Evolutionary conservation across 345 rosid genomes (phyloP), one percentile per base, ranked within the genome.

Genomic region (Pseudoturritis turrita): DNA sequence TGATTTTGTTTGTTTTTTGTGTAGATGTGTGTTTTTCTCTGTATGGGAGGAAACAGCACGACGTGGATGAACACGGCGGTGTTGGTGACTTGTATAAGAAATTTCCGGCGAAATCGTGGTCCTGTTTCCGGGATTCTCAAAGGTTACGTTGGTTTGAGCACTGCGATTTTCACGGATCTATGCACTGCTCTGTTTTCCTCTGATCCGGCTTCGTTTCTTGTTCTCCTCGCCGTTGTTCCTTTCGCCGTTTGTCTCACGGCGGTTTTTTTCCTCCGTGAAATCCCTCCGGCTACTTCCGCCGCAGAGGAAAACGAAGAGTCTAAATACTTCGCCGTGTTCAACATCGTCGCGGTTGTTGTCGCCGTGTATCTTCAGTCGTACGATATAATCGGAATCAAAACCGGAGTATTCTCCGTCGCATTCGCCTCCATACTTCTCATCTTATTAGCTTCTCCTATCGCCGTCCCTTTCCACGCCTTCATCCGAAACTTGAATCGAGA

Each of bases 61-160:
- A 83, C 93, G 7, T 88, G 90, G 88, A 82, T 88, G 86, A 85
- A 84, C 84, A 88, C 93, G 22, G 89, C 89, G 29, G 81, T 84
- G 63, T 73, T 86, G 3, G 94, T 86, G 25, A 84, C 94, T 14
- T 86, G 90, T 72, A 80, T 88, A 71, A 29, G 89, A 17, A 88
- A 80, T 67, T 88, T 88, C 71, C 87, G 82, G 2, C 74, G 68
- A 26, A 88, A 80, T 31, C 87, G 89, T 2, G 90, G 90, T 2
- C 88, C 89, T 0, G 88, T 86, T 25, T 80, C 89, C 0, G 94
- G 89, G 35, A 83, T 86, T 18, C 83, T 86, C 22, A 88, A 88
- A 62, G 90, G 88, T 13, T 88, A 79, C 58, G 82, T 83, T 4
- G 94, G 94, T 45, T 65, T 88, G 10, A 83, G 90, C 70, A 83